These are phyloP conservation scores for Pleurotus sapidus DNA, from an alignment of 768 basidiomycete genomes.

Conservation along the genomic window DNA sequence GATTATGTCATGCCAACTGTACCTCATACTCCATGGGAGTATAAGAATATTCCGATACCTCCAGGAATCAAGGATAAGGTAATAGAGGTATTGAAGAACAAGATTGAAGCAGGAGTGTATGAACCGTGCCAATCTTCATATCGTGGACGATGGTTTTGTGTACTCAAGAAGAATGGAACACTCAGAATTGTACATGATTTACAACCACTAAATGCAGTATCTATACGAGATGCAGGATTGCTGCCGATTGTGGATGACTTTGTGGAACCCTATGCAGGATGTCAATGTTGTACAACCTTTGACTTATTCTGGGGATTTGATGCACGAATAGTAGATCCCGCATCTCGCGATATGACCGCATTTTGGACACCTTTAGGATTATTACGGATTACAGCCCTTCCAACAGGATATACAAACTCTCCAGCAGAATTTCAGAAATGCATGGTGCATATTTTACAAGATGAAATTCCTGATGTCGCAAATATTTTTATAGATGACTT, in stretches of 20 bases:
- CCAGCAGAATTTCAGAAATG: slow-evolving; percentile 27
- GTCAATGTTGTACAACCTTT: slow-evolving; percentile 22
- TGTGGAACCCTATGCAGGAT: slow-evolving; percentile 25
- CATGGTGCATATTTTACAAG: slow-evolving; percentile 27
- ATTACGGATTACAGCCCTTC: slow-evolving; percentile 27
- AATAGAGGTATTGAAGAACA: slow-evolving; percentile 23
- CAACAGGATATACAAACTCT: slow-evolving; percentile 38
- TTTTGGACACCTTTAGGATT: slow-evolving; percentile 36
- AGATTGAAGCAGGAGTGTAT: slow-evolving; percentile 33
- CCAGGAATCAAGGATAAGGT: slow-evolving; percentile 28
- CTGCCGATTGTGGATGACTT: slow-evolving; percentile 30
- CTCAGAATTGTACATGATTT: slow-evolving; percentile 36
- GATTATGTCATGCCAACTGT: slow-evolving; percentile 27
- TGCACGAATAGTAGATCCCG: slow-evolving; percentile 17
- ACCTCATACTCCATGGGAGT: slow-evolving; percentile 32
- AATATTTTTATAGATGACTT: slow-evolving; percentile 14
- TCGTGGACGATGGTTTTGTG: slow-evolving; percentile 33
- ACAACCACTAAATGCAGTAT: slow-evolving; percentile 33
- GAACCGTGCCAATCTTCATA: slow-evolving; percentile 33
- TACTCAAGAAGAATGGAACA: slow-evolving; percentile 30
- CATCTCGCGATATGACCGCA: slow-evolving; percentile 28
- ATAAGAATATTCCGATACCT: slow-evolving; percentile 31
- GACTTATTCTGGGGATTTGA: slow-evolving; percentile 37
- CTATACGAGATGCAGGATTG: slow-evolving; percentile 32
- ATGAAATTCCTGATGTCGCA: slow-evolving; percentile 20